Base-by-base conservation (phyloP, 2,329 filamentous ascomycete genomes). In the Coniella vitis region DNA sequence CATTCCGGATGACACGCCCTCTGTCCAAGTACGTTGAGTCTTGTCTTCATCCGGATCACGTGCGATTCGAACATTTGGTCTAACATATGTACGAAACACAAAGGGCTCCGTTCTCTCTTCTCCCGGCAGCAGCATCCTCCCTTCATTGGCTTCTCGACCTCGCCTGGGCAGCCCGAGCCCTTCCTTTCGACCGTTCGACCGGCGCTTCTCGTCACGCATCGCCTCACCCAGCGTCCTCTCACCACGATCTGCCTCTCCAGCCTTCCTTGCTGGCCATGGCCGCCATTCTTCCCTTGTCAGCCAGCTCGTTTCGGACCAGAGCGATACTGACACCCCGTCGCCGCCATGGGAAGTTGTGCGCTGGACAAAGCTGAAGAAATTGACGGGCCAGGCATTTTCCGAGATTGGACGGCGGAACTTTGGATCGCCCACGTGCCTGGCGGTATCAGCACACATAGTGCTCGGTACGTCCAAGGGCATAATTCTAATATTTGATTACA, bases 321-420 rank as follows among this genome's bases (percentile, higher is more conserved):
- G 81, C 45, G 86, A 86, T 41, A 73, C 76, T 19, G 86, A 91
- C 55, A 81, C 83, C 1, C 76, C 82, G 3, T 83, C 88, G 47
- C 82, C 87, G 4, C 93, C 93, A 2, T 98, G 93, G 94, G 93
- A 98, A 61, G 90, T 97, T 47, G 86, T 98, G 51, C 79, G 90
- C 61, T 98, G 94, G 94, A 97, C 89, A 1, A 93, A 87, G 62
- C 70, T 98, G 49, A 87, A 84, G 61, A 97, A 94, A 65, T 80
- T 98, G 54, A 90, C 89, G 20, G 82, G 81, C 0, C 89, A 97
- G 65, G 83, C 87, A 3, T 97, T 97, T 65, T 95, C 91, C 2
- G 94, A 98, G 66, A 79, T 84, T 38, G 93, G 90, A 32, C 93
- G 83, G 69, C 84, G 93, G 53, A 96, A 87, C 65, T 97, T 96